phyloP scores from a whole-genome alignment of 768 basidiomycete species.

The Suillus occidentalis region DNA sequence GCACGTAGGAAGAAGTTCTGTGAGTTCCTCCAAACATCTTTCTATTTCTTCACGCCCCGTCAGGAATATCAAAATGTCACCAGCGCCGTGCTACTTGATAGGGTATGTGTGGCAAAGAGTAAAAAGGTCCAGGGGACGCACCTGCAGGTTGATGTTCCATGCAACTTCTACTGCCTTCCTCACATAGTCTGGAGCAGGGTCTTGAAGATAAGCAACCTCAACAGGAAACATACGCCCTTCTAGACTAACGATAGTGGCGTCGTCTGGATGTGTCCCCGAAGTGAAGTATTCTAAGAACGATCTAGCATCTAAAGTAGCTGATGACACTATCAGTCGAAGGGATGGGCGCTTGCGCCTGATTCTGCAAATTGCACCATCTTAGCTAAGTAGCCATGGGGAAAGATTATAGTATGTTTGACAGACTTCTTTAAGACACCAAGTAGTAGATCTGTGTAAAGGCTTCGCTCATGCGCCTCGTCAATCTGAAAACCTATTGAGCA shows the following conservation, averaged over 20 bases:
- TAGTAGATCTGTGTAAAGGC: constrained; percentile 92
- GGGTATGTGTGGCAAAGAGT: neutral
- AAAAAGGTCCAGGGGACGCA: constrained; percentile 29
- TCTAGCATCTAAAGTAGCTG: constrained; percentile 92
- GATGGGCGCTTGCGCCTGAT: constrained; percentile 90
- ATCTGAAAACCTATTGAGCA: constrained; percentile 49
- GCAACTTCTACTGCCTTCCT: constrained; percentile 78
- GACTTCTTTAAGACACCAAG: constrained; percentile 94
- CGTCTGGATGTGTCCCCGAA: constrained; percentile 55
- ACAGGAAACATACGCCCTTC: constrained; percentile 97
- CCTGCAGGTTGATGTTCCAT: constrained; percentile 81
- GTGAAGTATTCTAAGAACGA: constrained; percentile 91
- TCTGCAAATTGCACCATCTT: constrained; percentile 39
- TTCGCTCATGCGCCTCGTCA: constrained; percentile 96
- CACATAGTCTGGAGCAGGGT: constrained; percentile 80
- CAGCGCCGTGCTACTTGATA: constrained; percentile 62
- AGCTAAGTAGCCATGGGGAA: constrained; percentile 9
- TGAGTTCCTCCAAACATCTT: constrained; percentile 73
- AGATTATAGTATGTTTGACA: constrained; percentile 14
- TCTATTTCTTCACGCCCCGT: constrained; percentile 98
- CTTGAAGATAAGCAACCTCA: constrained; percentile 83
- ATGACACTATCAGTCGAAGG: constrained; percentile 89
- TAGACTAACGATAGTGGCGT: constrained; percentile 82
- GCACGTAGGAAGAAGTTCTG: constrained; percentile 77
- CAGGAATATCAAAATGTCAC: constrained; percentile 92